Evolutionary conservation across 176 grass and related monocot genomes (phyloP), one percentile per base, ranked within the genome.

Genomic region (Calamus simplicifolius): DNA sequence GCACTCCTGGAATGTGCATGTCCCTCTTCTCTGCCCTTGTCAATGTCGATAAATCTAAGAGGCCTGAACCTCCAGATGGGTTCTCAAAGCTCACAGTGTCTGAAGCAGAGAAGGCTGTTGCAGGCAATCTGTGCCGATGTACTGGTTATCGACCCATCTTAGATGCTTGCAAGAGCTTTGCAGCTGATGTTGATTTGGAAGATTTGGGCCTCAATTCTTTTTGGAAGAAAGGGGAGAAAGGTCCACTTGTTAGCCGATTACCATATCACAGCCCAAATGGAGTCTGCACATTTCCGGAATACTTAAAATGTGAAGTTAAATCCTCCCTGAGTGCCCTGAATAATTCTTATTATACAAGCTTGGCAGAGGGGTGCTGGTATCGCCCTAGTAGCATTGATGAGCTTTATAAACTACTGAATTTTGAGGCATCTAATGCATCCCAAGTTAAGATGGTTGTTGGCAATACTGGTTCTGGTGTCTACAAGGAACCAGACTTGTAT

Each of bases 81-180:
- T 89, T 89, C 57, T 86, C 86, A 29, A 82, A 74, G 80, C 81
- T 96, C 53, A 87, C 80, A 25, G 69, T 19, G 15, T 74, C 61
- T 17, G 75, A 90, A 77, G 86, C 74, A 27, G 80, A 90, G 80
- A 72, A 71, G 18, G 83, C 86, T 30, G 82, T 96, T 17, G 68
- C 69, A 4, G 86, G 91, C 0, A 96, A 96, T 77, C 75, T 96
- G 25, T 96, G 91, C 68, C 82, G 91, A 30, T 96, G 91, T 70
- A 96, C 91, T 6, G 91, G 91, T 8, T 96, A 96, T 68, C 74
- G 91, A n/a, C 83, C 91, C 5, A 82, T 96, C 51, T 63, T 79
- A 49, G 91, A 96, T 77, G 81, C 75, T 19, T 90, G 86, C 71
- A 96, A 87, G 86, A 96, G 91, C 75, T 96, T 96, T 59, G 91